Base-by-base conservation (phyloP, 257 asterid species). In the Primulina huaijiensis region DNA sequence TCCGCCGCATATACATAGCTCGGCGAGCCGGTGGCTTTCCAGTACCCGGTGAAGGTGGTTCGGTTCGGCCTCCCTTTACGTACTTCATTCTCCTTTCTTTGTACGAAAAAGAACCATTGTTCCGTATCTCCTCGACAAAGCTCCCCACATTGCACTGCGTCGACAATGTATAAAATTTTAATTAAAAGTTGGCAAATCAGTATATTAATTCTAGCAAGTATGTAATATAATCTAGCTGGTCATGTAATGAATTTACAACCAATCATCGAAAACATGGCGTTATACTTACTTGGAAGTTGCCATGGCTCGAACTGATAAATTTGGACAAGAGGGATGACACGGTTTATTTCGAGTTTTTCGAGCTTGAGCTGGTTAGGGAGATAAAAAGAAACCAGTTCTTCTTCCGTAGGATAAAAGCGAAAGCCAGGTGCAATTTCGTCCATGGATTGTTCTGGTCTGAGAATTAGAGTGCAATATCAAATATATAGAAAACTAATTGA, bases 21-120 rank as follows among this genome's bases (percentile, higher is more conserved):
- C 17, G 93, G 97, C 0, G 97, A 86, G 20, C 97, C 97, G 7
- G 97, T 90, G 55, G 95, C 95, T 73, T 90, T 90, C 97, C 97
- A 90, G 78, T 87, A 90, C 2, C 97, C 95, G n/a, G 83, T 66
- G 33, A 33, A 73, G 0, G 97, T 90, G 35, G 88, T 86, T 55
- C 97, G 85, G 55, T 83, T 82, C 7, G 95, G 89, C 72, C 87
- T 78, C 52, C 95, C 97, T 1, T 95, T 93, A 3, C 86, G 88
- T 2, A 81, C 91, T 37, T 88, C 93, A 40, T 91, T 80, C 68
- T 88, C 90, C 62, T 82, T 88, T 67, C 85, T 80, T 17, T 89
- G 88, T 56, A 77, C 83, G 63, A 90, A 88, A 84, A 88, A 90
- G 76, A 90, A 90, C 97, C 97, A 90, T 19, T 90, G 97, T 81